Evolutionary conservation across 2,329 filamentous ascomycete genomes (phyloP).

Genomic region (Sarocladium strictum): DNA sequence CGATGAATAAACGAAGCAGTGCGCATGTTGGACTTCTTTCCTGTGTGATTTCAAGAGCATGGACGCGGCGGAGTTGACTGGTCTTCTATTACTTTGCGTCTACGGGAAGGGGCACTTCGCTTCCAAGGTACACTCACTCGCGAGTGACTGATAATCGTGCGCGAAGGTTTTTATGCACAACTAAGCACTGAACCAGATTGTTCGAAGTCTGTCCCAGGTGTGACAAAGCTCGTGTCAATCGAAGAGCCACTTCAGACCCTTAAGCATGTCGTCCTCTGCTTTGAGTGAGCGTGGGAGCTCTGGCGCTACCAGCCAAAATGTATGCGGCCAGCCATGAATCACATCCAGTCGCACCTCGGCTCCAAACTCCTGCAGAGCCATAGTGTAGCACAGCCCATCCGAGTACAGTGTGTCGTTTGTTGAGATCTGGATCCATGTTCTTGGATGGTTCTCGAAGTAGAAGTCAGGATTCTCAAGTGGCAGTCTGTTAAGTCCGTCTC

Average conservation of each 20-base stretch:
- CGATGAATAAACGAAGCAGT: neutral
- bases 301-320: constrained; percentile 44
- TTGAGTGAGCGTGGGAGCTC: constrained; percentile 31
- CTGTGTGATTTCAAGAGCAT: constrained; percentile 7
- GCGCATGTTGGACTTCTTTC: constrained; percentile 9
- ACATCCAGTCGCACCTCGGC: constrained; percentile 35
- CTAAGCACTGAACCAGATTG: neutral
- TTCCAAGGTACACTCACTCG: neutral
- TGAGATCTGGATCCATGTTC: constrained; percentile 43
- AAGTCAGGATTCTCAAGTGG: constrained; percentile 31
- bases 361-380: constrained; percentile 31
- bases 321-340: constrained; percentile 43
- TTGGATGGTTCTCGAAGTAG: constrained; percentile 27
- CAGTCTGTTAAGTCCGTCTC: constrained; percentile 34
- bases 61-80: constrained; percentile 17
- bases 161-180: neutral
- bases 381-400: constrained; percentile 44
- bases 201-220: no score
- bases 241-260: constrained; percentile 35
- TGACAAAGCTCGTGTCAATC: no score
- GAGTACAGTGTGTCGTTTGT: constrained; percentile 46
- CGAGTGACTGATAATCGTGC: neutral
- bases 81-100: constrained; percentile 9
- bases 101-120: neutral
- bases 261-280: constrained; percentile 36